Evolutionary conservation across 352 stramenopile species (phyloP).

Genomic region (Globisporangium acanthophoron): DNA sequence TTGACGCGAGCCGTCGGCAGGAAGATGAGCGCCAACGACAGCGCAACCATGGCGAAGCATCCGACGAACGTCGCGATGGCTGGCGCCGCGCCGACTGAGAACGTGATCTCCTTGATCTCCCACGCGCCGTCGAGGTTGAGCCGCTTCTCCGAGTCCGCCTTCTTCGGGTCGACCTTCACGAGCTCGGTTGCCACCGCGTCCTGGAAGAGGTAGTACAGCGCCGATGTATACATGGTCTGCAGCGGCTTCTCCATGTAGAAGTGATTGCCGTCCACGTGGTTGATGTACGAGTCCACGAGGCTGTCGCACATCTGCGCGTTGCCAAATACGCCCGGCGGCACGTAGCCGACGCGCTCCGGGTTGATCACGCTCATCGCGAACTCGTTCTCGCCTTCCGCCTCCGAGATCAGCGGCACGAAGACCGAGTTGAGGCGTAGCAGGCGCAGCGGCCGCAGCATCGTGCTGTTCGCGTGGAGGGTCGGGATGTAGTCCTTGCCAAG

Average conservation of each 20-base stretch:
- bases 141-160: conserved; percentile 11
- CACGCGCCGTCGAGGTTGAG: conserved; percentile 11
- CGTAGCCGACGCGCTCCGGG: neutral
- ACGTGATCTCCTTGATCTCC: conserved; percentile 32
- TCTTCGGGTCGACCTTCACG: conserved; percentile 15
- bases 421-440: conserved; percentile 11
- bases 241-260: conserved; percentile 19
- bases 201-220: conserved; percentile 50
- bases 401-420: conserved; percentile 5
- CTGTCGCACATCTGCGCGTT: conserved; percentile 23
- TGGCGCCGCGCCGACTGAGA: conserved; percentile 38
- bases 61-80: conserved; percentile 40
- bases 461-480: conserved; percentile 14
- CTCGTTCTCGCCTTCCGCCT: conserved; percentile 1
- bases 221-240: conserved; percentile 28
- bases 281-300: conserved; percentile 20
- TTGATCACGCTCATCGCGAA: conserved; percentile 10
- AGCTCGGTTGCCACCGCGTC: conserved; percentile 25
- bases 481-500: conserved; percentile 24
- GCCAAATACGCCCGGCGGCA: conserved; percentile 3
- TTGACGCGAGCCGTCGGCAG: conserved; percentile 47
- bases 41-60: conserved; percentile 44
- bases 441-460: conserved; percentile 4
- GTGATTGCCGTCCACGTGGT: conserved; percentile 17
- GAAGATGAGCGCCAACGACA: conserved; percentile 52